phyloP scores from a whole-genome alignment of 495 filamentous ascomycete species.

The Achaetomiella virescens region DNA sequence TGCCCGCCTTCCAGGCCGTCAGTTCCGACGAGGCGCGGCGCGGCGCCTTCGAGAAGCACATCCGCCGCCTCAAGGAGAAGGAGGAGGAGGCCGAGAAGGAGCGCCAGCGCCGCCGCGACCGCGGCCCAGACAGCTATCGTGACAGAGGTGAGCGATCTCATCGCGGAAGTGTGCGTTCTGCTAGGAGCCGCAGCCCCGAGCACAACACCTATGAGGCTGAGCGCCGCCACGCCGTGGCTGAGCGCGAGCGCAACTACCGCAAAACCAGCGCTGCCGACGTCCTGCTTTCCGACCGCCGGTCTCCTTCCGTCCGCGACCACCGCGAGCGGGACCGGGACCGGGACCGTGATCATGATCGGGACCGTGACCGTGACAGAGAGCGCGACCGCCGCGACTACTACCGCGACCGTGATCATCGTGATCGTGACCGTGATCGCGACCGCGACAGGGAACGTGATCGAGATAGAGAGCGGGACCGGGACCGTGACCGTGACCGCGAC shows the following conservation, averaged over 20 bases:
- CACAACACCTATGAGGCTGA: slow-evolving; percentile 84
- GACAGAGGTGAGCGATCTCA: slow-evolving; percentile 58
- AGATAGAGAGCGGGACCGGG: slow-evolving; percentile 37
- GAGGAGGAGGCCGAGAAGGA: slow-evolving; percentile 79
- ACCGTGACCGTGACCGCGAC: slow-evolving; percentile 35
- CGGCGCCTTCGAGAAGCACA: slow-evolving; percentile 85
- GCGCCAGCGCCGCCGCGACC: slow-evolving; percentile 57
- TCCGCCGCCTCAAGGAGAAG: slow-evolving; percentile 83
- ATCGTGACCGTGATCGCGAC: slow-evolving; percentile 34
- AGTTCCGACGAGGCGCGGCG: slow-evolving; percentile 75
- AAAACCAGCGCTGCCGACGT: slow-evolving; percentile 64
- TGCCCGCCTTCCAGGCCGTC: slow-evolving; percentile 74
- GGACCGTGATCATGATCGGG: slow-evolving; percentile 44
- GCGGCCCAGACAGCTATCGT: slow-evolving; percentile 49
- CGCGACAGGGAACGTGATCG: slow-evolving; percentile 34
- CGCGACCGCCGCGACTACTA: slow-evolving; percentile 27
- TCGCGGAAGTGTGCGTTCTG: slow-evolving; percentile 47
- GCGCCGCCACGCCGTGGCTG: slow-evolving; percentile 75
- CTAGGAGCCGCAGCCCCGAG: slow-evolving; percentile 62
- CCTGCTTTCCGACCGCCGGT: slow-evolving; percentile 48
- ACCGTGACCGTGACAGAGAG: slow-evolving; percentile 42
- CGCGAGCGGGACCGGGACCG: slow-evolving; percentile 45
- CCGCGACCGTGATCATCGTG: slow-evolving; percentile 27
- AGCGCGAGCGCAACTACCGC: slow-evolving; percentile 80
- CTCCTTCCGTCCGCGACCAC: slow-evolving; percentile 41